A percentile compares a stretch with the other conserved stretches of the same genome.
These are phyloP conservation scores for Leccinum incarnatum DNA, from an alignment of 768 basidiomycete species.

Conservation along the genomic window DNA sequence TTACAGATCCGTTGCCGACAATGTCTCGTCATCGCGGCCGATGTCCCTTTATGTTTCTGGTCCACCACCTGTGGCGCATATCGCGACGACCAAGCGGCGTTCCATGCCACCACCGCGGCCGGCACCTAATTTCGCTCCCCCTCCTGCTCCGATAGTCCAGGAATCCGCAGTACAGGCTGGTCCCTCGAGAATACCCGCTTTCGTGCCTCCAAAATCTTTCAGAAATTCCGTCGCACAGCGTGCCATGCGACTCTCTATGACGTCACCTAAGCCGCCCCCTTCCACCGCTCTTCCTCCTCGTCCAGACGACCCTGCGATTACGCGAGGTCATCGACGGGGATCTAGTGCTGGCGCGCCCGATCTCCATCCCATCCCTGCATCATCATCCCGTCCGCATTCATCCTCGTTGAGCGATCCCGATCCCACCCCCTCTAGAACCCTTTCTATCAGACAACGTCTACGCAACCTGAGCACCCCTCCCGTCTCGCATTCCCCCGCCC, in stretches of 20 bases:
- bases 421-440: constrained; percentile 24
- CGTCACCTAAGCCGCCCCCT: constrained; percentile 65
- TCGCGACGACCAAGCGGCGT: constrained; percentile 42
- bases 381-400: constrained; percentile 38
- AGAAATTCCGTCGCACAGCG: constrained; percentile 60
- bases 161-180: constrained; percentile 6
- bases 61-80: constrained; percentile 12
- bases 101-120: constrained; percentile 77
- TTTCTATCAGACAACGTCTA: constrained; percentile 60
- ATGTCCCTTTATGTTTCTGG: constrained; percentile 22
- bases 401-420: constrained; percentile 36
- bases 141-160: constrained; percentile 55
- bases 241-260: constrained; percentile 54
- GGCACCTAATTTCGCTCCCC: constrained; percentile 65
- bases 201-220: constrained; percentile 36
- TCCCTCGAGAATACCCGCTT: constrained; percentile 2
- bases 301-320: constrained; percentile 50
- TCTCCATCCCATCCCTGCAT: constrained; percentile 44
- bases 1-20: constrained; percentile 2
- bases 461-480: constrained; percentile 67
- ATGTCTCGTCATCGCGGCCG: constrained; percentile 13
- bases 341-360: constrained; percentile 33
- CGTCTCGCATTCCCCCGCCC: constrained; percentile 26
- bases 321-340: constrained; percentile 29
- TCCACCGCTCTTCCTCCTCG: constrained; percentile 59